Conservation (phyloP, 805 yeast genomes). For the Jamesozyma piceae region DNA sequence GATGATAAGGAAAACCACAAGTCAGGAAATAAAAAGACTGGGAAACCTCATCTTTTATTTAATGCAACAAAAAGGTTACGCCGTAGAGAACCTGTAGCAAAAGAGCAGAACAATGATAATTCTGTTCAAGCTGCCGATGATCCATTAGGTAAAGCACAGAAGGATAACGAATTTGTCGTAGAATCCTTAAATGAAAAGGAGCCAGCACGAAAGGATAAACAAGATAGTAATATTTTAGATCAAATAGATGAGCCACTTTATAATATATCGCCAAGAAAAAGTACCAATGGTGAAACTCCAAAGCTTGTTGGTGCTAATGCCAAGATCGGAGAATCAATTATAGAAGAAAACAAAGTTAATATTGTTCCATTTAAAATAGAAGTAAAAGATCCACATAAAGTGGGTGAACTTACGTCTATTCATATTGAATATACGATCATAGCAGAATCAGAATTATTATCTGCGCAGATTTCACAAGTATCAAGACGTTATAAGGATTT, state of each 20-base stretch:
- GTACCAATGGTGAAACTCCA: not conserved
- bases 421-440: constrained; percentile 81
- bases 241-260: constrained; percentile 22
- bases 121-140: constrained; percentile 12
- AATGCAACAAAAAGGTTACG: constrained; percentile 43
- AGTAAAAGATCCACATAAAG: constrained; percentile 85
- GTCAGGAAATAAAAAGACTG: constrained; percentile 15
- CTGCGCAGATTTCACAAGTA: constrained; percentile 36
- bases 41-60: constrained; percentile 4
- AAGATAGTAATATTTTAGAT: constrained; percentile 11
- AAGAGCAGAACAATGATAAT: constrained; percentile 13
- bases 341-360: constrained; percentile 2
- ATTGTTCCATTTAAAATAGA: constrained; percentile 42
- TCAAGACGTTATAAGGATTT: constrained; percentile 86
- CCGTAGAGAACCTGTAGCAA: constrained; percentile 23
- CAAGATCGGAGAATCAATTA: not conserved
- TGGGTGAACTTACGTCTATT: constrained; percentile 81
- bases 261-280: constrained; percentile 15
- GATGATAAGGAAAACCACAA: constrained; percentile 6
- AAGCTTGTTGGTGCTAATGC: not conserved
- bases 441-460: constrained; percentile 39
- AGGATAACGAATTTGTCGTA: constrained; percentile 24
- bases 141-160: constrained; percentile 28
- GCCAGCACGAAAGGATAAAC: constrained; percentile 16
- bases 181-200: constrained; percentile 26